phyloP scores from a whole-genome alignment of 2,329 filamentous ascomycete species.

The Aspergillus carbonarius region DNA sequence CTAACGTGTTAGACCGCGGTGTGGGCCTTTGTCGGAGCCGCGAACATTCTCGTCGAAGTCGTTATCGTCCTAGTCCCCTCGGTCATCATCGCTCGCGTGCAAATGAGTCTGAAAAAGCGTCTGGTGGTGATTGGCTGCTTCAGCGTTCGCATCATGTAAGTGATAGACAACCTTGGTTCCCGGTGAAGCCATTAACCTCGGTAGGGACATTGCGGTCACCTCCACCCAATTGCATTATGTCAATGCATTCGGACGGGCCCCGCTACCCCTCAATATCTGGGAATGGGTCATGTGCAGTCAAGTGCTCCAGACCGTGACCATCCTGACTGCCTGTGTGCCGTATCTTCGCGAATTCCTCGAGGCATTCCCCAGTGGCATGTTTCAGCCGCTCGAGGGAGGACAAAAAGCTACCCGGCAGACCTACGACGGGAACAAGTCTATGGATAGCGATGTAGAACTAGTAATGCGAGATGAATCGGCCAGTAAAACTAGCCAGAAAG shows the following conservation, averaged over 20 bases:
- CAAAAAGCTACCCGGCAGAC: not conserved
- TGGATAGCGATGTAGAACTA: not conserved
- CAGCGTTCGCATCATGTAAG: not conserved
- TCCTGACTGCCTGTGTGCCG: slow-evolving; percentile 5
- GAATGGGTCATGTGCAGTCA: slow-evolving; percentile 7
- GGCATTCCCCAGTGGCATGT: slow-evolving; percentile 8
- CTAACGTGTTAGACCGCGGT: not conserved
- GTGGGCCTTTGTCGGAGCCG: not conserved
- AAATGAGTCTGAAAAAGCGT: not conserved
- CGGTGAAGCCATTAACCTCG: not conserved
- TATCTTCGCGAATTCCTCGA: slow-evolving; percentile 9
- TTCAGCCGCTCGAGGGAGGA: not conserved
- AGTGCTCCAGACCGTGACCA: slow-evolving; percentile 7
- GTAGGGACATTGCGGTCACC: not conserved
- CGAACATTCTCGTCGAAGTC: not conserved
- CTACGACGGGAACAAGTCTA: not conserved
- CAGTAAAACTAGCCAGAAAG: not conserved
- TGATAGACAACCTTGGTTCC: not conserved
- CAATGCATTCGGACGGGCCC: not conserved
- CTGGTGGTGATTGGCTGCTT: slow-evolving; percentile 7
- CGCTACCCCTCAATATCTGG: not conserved
- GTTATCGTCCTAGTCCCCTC: not conserved
- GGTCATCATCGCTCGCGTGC: not conserved
- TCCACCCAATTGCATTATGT: too few species aligned
- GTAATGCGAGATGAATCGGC: not conserved